phyloP scores from a whole-genome alignment of 371 early-diverging fungal species.

The Mucor mucedo region DNA sequence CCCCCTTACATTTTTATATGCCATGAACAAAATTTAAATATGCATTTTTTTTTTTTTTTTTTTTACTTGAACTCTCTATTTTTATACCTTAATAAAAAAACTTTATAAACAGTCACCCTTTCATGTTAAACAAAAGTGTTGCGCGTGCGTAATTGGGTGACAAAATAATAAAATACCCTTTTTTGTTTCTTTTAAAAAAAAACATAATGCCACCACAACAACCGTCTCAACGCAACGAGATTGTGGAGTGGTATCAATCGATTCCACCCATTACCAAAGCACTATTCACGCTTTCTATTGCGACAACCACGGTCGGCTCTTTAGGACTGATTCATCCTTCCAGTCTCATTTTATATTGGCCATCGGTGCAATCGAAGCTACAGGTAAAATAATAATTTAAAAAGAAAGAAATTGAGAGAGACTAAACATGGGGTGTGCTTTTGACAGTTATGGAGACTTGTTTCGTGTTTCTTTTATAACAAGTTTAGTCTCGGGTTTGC shows the following conservation, averaged over 20 bases:
- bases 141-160: neutral
- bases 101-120: neutral
- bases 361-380: conserved; percentile 19
- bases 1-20: too few relatives aligned
- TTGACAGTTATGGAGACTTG: conserved; percentile 76
- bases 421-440: neutral
- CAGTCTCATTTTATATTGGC: conserved; percentile 51
- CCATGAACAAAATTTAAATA: neutral
- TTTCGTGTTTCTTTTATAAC: conserved; percentile 71
- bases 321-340: conserved; percentile 51
- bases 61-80: too few relatives aligned
- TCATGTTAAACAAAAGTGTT: neutral
- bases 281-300: conserved; percentile 61
- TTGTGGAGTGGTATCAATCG: conserved; percentile 57
- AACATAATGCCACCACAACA: conserved; percentile 28
- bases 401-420: neutral
- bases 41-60: too few relatives aligned
- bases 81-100: too few relatives aligned
- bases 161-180: neutral
- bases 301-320: conserved; percentile 50
- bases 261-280: conserved; percentile 71
- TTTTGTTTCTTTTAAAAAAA: neutral
- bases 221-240: conserved; percentile 27
- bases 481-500: conserved; percentile 62
- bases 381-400: conserved; percentile 28